A percentile compares a stretch with the other conserved stretches of the same genome.
phyloP scores from a whole-genome alignment of 495 filamentous ascomycete genomes.

The Aspergillus panamensis region DNA sequence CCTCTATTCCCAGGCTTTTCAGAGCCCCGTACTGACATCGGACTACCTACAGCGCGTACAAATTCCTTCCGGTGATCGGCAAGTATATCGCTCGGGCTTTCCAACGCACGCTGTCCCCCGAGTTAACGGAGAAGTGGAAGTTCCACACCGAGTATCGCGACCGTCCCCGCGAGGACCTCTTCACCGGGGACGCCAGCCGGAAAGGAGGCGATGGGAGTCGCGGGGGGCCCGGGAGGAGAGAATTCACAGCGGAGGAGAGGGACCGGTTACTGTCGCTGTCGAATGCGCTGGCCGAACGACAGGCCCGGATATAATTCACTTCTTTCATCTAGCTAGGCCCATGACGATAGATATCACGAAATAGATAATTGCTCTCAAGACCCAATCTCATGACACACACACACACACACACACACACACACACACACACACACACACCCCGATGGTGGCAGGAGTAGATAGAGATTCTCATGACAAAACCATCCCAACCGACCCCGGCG shows the following conservation, averaged over 20 bases:
- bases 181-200: constrained; percentile 20
- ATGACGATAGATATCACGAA: no score
- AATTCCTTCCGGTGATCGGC: constrained; percentile 48
- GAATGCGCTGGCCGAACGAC: constrained; percentile 10
- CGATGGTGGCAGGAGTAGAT: no score
- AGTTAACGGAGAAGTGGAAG: constrained; percentile 39
- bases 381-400: no score
- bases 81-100: constrained; percentile 41
- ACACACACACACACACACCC: no score
- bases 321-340: no score
- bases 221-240: constrained; percentile 31
- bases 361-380: no score
- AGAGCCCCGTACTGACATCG: constrained; percentile 1
- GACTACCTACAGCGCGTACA: constrained; percentile 30
- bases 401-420: no score
- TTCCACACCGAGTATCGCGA: constrained; percentile 30
- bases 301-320: neutral
- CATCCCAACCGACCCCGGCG: constrained; percentile 29
- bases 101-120: constrained; percentile 30
- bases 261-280: constrained; percentile 20
- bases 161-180: constrained; percentile 23
- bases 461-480: neutral
- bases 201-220: constrained; percentile 29
- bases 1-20: neutral
- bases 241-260: constrained; percentile 24